Conservation (phyloP, 1,284 basidiomycete genomes). For the Sporisorium iseilematis-ciliati region DNA sequence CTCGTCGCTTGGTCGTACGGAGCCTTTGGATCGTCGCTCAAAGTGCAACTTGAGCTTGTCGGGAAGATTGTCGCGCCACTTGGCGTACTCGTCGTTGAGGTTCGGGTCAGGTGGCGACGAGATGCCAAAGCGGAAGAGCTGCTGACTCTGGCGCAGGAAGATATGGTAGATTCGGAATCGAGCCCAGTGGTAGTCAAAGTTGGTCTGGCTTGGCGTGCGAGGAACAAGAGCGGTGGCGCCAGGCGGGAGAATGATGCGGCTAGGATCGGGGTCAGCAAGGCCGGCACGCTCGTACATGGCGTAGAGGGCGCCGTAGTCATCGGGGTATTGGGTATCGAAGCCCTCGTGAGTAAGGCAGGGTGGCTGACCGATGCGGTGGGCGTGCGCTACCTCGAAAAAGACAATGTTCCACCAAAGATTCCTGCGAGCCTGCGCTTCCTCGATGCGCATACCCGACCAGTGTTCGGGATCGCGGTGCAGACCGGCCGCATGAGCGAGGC, state of each 20-base stretch:
- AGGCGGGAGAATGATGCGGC: slow-evolving; percentile 48
- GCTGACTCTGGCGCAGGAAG: slow-evolving; percentile 52
- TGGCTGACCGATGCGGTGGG: slow-evolving; percentile 56
- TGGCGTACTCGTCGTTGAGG: slow-evolving; percentile 47
- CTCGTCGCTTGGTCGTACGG: slow-evolving; percentile 38
- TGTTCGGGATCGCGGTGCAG: slow-evolving; percentile 59
- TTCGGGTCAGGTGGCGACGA: slow-evolving; percentile 47
- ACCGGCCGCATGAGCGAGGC: slow-evolving; percentile 61
- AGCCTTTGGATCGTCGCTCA: slow-evolving; percentile 39
- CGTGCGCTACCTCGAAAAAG: slow-evolving; percentile 49
- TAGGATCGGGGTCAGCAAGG: slow-evolving; percentile 40
- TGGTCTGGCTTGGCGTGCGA: slow-evolving; percentile 33
- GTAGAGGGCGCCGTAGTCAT: slow-evolving; percentile 51
- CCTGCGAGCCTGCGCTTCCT: slow-evolving; percentile 58
- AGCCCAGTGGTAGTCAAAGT: slow-evolving; percentile 58
- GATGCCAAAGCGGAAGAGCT: slow-evolving; percentile 56
- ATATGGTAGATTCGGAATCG: slow-evolving; percentile 55
- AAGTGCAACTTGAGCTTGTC: slow-evolving; percentile 47
- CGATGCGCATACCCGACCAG: slow-evolving; percentile 57
- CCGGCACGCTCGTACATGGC: slow-evolving; percentile 53
- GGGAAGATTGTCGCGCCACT: slow-evolving; percentile 53
- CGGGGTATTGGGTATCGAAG: slow-evolving; percentile 60
- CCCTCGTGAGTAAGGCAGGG: slow-evolving; percentile 49
- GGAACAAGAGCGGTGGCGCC: slow-evolving; percentile 49
- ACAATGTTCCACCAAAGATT: slow-evolving; percentile 61